phyloP scores from a whole-genome alignment of 2,329 filamentous ascomycete species.

The Westerdykella ornata region DNA sequence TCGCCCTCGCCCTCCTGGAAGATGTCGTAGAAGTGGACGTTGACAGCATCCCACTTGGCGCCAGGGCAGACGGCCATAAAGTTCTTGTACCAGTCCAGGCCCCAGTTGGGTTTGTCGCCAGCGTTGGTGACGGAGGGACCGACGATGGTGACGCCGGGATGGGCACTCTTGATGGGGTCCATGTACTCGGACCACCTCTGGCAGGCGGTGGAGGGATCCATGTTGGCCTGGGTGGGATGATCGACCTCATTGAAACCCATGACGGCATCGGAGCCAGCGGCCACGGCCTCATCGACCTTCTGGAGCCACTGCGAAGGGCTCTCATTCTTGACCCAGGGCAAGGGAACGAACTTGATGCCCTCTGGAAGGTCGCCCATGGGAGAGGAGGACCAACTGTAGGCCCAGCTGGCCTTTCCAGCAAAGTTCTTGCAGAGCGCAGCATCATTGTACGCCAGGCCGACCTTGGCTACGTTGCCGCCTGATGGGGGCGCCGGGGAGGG shows the following conservation, averaged over 20 bases:
- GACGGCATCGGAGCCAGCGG: constrained; percentile 28
- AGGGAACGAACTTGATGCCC: constrained; percentile 57
- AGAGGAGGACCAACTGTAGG: constrained; percentile 59
- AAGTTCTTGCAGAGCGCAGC: constrained; percentile 50
- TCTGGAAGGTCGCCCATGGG: constrained; percentile 36
- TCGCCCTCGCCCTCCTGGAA: constrained; percentile 15
- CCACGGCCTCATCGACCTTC: constrained; percentile 38
- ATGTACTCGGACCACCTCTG: constrained; percentile 27
- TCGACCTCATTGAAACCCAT: constrained; percentile 40
- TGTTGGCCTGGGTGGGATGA: constrained; percentile 26
- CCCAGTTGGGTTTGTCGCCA: constrained; percentile 13
- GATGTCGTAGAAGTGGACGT: constrained; percentile 38
- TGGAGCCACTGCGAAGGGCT: constrained; percentile 22
- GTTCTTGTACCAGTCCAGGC: constrained; percentile 27
- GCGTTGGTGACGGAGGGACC: constrained; percentile 32
- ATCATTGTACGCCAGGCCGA: constrained; percentile 63
- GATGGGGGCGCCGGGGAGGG: constrained; percentile 21
- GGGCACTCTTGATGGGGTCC: constrained; percentile 23
- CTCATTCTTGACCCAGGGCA: constrained; percentile 25
- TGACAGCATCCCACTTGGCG: constrained; percentile 32
- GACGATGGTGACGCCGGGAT: constrained; percentile 28
- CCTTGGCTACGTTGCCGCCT: constrained; percentile 45
- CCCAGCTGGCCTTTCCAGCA: constrained; percentile 50
- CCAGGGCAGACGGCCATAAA: constrained; percentile 31
- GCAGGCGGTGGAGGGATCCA: constrained; percentile 29